Conservation (phyloP, 495 filamentous ascomycete species). For the Penicillium bialowiezense region DNA sequence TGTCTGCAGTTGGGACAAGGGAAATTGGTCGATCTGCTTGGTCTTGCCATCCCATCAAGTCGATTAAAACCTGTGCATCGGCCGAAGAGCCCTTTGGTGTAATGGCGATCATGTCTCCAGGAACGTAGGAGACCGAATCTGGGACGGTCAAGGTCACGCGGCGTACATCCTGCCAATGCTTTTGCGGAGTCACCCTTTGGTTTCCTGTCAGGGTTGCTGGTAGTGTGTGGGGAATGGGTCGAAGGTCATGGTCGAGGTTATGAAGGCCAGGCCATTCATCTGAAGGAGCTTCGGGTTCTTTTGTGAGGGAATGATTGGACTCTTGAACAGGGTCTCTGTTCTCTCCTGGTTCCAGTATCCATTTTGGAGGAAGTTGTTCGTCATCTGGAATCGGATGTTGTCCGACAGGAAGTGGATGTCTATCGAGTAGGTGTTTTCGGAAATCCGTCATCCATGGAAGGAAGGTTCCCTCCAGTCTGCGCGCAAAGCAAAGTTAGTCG, state of each 20-base stretch:
- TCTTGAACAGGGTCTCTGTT: background rate
- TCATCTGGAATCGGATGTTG: constrained; percentile 70
- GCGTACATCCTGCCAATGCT: constrained; percentile 94
- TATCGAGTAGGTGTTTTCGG: constrained; percentile 57
- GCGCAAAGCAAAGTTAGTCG: background rate
- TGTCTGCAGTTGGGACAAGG: constrained; percentile 35
- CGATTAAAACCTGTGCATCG: constrained; percentile 73
- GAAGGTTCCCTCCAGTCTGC: constrained; percentile 77
- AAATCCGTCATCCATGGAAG: constrained; percentile 73
- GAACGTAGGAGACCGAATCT: constrained; percentile 45
- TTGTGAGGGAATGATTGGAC: background rate
- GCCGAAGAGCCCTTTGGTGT: constrained; percentile 81
- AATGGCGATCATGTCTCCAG: constrained; percentile 75
- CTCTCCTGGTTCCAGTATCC: constrained; percentile 54
- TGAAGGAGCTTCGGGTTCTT: background rate
- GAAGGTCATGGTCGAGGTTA: constrained; percentile 44
- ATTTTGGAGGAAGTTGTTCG: constrained; percentile 75
- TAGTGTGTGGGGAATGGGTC: constrained; percentile 52
- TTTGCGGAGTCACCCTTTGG: constrained; percentile 65
- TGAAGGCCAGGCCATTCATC: constrained; percentile 23
- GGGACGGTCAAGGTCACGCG: constrained; percentile 59
- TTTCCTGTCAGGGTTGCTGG: constrained; percentile 51
- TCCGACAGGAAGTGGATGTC: constrained; percentile 65
- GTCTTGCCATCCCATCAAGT: constrained; percentile 69
- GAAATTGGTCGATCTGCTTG: constrained; percentile 64